phyloP scores from a whole-genome alignment of 306 rosid genomes.

The Fragaria vesca region DNA sequence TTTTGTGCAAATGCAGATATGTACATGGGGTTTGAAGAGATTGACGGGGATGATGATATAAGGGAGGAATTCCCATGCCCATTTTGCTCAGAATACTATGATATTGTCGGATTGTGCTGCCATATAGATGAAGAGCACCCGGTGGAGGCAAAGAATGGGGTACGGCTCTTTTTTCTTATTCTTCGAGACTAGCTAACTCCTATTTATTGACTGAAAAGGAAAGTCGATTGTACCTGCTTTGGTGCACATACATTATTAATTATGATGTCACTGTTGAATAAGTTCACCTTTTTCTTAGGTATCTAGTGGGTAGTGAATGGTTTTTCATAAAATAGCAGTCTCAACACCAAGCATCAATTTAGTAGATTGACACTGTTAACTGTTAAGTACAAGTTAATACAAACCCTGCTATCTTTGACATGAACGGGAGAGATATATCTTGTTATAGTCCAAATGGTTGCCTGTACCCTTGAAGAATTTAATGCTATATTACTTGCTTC shows the following conservation, averaged over 20 bases:
- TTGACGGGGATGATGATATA: conserved; percentile 79
- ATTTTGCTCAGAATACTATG: conserved; percentile 85
- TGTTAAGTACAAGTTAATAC: background rate
- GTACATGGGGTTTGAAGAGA: conserved; percentile 86
- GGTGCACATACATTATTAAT: background rate
- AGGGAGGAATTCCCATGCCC: conserved; percentile 95
- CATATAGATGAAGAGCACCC: conserved; percentile 98
- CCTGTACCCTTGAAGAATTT: background rate
- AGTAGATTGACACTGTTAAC: background rate
- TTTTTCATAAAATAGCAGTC: background rate
- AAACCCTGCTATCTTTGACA: background rate
- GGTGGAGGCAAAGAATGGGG: conserved; percentile 83
- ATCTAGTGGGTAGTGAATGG: background rate
- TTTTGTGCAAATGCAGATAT: conserved; percentile 54
- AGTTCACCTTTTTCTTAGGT: background rate
- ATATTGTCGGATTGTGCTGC: conserved; percentile 93
- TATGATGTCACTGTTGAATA: background rate
- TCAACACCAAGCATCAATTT: background rate
- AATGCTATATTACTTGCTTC: background rate
- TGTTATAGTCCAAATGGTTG: background rate
- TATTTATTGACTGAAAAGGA: background rate
- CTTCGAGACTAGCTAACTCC: background rate
- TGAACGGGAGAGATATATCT: background rate
- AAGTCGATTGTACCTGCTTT: background rate
- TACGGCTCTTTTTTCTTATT: conserved; percentile 35